These are phyloP conservation scores for Tricholoma sp. DNA, from an alignment of 768 basidiomycete genomes.

Conservation along the genomic window DNA sequence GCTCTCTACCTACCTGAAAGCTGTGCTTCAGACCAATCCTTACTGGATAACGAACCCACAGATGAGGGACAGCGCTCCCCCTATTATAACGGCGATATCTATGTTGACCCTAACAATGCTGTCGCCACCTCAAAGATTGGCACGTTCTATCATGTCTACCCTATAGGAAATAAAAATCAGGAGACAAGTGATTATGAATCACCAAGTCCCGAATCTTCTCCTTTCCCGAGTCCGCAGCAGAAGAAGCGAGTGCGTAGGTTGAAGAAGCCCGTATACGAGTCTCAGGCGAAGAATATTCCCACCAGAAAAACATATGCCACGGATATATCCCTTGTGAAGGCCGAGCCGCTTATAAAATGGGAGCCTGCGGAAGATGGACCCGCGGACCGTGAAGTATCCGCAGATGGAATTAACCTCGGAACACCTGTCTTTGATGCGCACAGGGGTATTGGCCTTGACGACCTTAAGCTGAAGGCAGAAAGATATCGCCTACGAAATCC, in stretches of 20 bases:
- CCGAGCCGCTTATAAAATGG: neutral
- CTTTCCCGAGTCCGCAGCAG: slow-evolving; percentile 16
- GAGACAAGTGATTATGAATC: slow-evolving; percentile 12
- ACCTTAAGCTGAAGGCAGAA: slow-evolving; percentile 51
- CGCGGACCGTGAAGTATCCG: neutral
- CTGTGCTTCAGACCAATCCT: neutral
- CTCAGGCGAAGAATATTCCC: slow-evolving; percentile 1
- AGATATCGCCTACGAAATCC: slow-evolving; percentile 50
- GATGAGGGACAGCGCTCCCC: neutral
- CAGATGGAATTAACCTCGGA: slow-evolving; percentile 28
- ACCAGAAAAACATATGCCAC: neutral
- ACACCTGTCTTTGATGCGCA: slow-evolving; percentile 64
- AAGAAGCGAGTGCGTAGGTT: slow-evolving; percentile 9
- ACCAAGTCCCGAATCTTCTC: slow-evolving; percentile 9
- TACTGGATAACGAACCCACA: neutral
- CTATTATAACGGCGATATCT: neutral
- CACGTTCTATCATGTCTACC: slow-evolving; percentile 1
- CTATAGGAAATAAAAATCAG: neutral
- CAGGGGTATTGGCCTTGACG: slow-evolving; percentile 48
- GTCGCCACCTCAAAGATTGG: neutral
- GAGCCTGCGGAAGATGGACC: neutral
- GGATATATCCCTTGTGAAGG: neutral
- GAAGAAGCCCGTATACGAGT: slow-evolving; percentile 2
- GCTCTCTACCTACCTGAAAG: neutral
- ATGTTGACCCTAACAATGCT: neutral